Percentiles rank a stretch among this genome's conserved stretches.
Evolutionary conservation across 352 stramenopile species (phyloP).

Genomic region (Phytopythium oedochilum): DNA sequence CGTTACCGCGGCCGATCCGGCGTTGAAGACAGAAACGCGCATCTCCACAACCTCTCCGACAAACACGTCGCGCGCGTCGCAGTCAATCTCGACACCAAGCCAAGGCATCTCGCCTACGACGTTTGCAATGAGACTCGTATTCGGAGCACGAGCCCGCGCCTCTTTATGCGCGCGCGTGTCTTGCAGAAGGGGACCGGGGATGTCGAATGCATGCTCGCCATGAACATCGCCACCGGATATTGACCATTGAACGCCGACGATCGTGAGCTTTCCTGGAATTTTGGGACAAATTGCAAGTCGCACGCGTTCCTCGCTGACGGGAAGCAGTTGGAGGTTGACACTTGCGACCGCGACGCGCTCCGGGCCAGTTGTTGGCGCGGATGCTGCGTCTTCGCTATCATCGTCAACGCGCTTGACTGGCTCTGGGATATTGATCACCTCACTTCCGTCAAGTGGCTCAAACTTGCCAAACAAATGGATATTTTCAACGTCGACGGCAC

Average conservation of each 20-base stretch:
- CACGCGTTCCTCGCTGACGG: constrained; percentile 71
- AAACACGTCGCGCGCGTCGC: constrained; percentile 32
- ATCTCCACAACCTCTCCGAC: constrained; percentile 61
- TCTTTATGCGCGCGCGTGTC: constrained; percentile 75
- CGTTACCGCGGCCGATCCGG: constrained; percentile 39
- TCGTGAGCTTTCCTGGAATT: constrained; percentile 45
- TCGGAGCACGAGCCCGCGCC: constrained; percentile 61
- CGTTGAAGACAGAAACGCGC: constrained; percentile 51
- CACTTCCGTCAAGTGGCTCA: constrained; percentile 20
- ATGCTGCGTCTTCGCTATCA: background rate
- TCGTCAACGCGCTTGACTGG: background rate
- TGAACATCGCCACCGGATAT: constrained; percentile 79
- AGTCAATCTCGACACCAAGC: constrained; percentile 67
- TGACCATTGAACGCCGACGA: constrained; percentile 77
- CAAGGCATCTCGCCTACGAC: constrained; percentile 74
- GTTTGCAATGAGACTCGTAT: constrained; percentile 70
- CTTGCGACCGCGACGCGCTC: constrained; percentile 51
- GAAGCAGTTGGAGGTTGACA: constrained; percentile 73
- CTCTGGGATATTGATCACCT: constrained; percentile 46
- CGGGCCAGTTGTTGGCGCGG: background rate
- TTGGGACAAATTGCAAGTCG: constrained; percentile 60
- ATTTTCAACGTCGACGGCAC: constrained; percentile 72
- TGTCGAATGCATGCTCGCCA: constrained; percentile 77
- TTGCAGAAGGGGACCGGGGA: constrained; percentile 74
- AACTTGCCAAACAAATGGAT: constrained; percentile 83